Evolutionary conservation across 768 basidiomycete species (phyloP).

Genomic region (Amanita rimosa): DNA sequence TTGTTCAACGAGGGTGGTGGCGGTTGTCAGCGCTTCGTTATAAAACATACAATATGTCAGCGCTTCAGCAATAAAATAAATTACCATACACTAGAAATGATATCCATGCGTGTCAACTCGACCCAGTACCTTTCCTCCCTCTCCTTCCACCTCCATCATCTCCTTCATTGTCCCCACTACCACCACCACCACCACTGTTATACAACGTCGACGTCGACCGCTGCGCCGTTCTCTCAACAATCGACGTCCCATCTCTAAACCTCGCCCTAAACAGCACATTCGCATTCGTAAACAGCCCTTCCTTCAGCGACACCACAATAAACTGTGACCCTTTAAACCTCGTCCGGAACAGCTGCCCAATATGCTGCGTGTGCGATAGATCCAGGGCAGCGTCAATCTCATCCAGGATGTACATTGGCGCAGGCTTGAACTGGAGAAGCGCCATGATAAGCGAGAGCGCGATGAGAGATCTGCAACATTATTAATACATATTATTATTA

Average conservation of each 20-base stretch:
- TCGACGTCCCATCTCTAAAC: constrained; percentile 88
- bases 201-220: constrained; percentile 45
- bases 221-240: constrained; percentile 75
- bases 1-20: too few relatives aligned
- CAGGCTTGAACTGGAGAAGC: constrained; percentile 96
- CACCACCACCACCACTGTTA: constrained; percentile 7
- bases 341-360: constrained; percentile 94
- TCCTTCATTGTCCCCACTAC: constrained; percentile 19
- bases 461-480: constrained; percentile 69
- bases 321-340: constrained; percentile 98
- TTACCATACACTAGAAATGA: too few relatives aligned
- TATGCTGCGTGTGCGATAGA: constrained; percentile 92
- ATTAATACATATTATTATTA: too few relatives aligned
- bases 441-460: constrained; percentile 98
- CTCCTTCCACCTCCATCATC: constrained; percentile 18
- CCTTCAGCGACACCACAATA: constrained; percentile 95
- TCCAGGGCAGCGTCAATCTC: constrained; percentile 98
- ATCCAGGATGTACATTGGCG: constrained; percentile 98
- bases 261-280: constrained; percentile 91
- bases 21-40: too few relatives aligned
- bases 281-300: constrained; percentile 94
- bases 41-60: too few relatives aligned
- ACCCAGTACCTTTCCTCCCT: background rate
- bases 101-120: background rate
- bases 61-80: too few relatives aligned